A percentile compares a stretch with the other conserved stretches of the same genome.
phyloP scores from a whole-genome alignment of 306 rosid species.

The Cucumis hystrix region DNA sequence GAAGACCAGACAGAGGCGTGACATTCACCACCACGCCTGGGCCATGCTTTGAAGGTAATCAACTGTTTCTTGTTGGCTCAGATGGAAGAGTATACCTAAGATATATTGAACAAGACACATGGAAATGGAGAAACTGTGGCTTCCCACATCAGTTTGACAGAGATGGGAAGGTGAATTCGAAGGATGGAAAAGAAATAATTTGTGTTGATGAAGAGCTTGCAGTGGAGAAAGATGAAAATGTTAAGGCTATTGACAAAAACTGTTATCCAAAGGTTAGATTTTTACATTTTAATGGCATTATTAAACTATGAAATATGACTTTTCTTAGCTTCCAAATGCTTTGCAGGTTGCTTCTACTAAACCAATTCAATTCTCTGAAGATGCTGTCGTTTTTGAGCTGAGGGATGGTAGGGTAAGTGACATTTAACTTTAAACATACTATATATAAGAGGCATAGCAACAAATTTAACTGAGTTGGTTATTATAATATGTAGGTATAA shows the following conservation, averaged over 20 bases:
- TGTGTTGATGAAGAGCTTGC: slow-evolving; percentile 25
- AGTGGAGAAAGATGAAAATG: slow-evolving; percentile 17
- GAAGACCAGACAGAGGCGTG: slow-evolving; percentile 65
- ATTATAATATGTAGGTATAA: too few relatives aligned
- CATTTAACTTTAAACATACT: not conserved
- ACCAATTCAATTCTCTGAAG: slow-evolving; percentile 68
- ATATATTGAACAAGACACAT: slow-evolving; percentile 48
- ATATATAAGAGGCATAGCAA: not conserved
- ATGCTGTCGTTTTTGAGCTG: slow-evolving; percentile 66
- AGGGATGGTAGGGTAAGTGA: slow-evolving; percentile 81
- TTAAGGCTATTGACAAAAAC: slow-evolving; percentile 13
- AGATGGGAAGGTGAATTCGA: slow-evolving; percentile 10
- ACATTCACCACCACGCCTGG: slow-evolving; percentile 58
- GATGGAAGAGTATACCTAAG: slow-evolving; percentile 79
- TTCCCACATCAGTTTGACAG: slow-evolving; percentile 34
- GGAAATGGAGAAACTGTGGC: slow-evolving; percentile 81
- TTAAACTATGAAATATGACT: not conserved
- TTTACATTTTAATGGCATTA: not conserved
- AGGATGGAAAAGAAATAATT: not conserved
- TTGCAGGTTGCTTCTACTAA: slow-evolving; percentile 66
- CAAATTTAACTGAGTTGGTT: too few relatives aligned
- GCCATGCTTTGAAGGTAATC: slow-evolving; percentile 63
- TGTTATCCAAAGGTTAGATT: slow-evolving; percentile 62
- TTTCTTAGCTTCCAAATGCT: slow-evolving; percentile 2
- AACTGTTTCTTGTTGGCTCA: slow-evolving; percentile 68